Base-by-base conservation (phyloP, 495 filamentous ascomycete species). In the Thozetella sp. region DNA sequence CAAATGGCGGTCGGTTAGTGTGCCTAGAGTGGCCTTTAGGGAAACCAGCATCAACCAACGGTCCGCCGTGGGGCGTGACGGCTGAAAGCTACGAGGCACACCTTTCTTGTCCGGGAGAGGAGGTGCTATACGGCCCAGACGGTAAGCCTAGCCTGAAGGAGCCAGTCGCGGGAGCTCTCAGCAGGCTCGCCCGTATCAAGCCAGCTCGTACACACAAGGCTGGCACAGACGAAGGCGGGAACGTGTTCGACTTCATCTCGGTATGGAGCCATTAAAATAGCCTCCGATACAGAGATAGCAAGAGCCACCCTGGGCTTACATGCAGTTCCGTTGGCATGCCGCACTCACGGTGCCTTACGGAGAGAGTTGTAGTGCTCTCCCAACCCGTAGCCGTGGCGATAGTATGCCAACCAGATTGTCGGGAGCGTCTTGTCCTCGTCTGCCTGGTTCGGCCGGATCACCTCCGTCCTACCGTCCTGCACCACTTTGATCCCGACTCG, bases 311-410 rank as follows among this genome's bases (percentile, higher is more conserved):
- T n/a, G n/a, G n/a, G n/a, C n/a, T 25, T 23, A 15, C 22, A 52
- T 52, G 50, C 25, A 3, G 20, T 17, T 30, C 24, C 45, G 53
- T 54, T 54, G 51, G 26, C 23, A 22, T 48, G 22, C 30, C 54
- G 54, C 63, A 53, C 65, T 69, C 61, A 80, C 48, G 59, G 60
- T 34, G 65, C 66, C 74, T 75, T 85, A 60, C 86, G 67, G 55
- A 99, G 76, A 22, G 93, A 96, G 68, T 98, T 99, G 76, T 97
- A 99, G 76, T 99, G 95, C 80, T 97, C 94, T 13, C 95, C 95
- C 19, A 98, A 77, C 1, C 93, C 93, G 77, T 92, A 97, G 54
- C 88, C 87, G 76, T 97, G 93, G 60, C 90, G 80, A 75, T 98
- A 98, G 74, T 98, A 99, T 22, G 92, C 93, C 73, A 99, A 74